Base-by-base conservation (phyloP, 495 filamentous ascomycete species). In the Aspergillus sparsus region DNA sequence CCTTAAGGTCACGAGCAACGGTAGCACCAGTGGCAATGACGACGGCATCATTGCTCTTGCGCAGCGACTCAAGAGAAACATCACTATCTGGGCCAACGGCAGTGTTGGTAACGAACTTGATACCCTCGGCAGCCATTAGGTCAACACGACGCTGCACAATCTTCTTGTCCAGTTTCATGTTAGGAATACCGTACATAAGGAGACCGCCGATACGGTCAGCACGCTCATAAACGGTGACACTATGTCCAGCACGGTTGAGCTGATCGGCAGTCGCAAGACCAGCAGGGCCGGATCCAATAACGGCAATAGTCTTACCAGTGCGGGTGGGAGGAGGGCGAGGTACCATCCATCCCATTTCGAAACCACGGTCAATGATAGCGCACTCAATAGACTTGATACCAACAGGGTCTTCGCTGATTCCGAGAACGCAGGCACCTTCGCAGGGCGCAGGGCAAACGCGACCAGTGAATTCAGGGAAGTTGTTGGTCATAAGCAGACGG, bases 131-230 rank as follows among this genome's bases (percentile, higher is more conserved):
- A 53, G 89, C 89, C 92, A 99, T 96, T 75, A 99, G 89, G 75
- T 99, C 89, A 18, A 94, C 91, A 68, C 94, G 89, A 51, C 94
- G 90, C 82, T 98, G 91, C 51, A 99, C 94, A 57, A 99, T 84
- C 70, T 90, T 91, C 84, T 99, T 99, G 83, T 99, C 94, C 33
- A 99, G 87, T 82, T 99, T 99, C 94, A 99, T 99, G 83, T 99
- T 99, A 49, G 94, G 94, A 61, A 99, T 99, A 64, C 94, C 94
- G 71, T 99, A 88, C 94, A 99, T 99, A 67, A 99, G 87, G 61
- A 99, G 80, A 68, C 94, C 94, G 74, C 94, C 94, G 60, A 89
- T 79, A 61, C 94, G 91, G 73, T 99, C 94, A 62, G 94, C 85
- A 42, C 94, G 91, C 82, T 99, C 94, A 74, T 97, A 98, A 13